Conservation (phyloP, 2,329 filamentous ascomycete genomes). For the Colletotrichum karsti region DNA sequence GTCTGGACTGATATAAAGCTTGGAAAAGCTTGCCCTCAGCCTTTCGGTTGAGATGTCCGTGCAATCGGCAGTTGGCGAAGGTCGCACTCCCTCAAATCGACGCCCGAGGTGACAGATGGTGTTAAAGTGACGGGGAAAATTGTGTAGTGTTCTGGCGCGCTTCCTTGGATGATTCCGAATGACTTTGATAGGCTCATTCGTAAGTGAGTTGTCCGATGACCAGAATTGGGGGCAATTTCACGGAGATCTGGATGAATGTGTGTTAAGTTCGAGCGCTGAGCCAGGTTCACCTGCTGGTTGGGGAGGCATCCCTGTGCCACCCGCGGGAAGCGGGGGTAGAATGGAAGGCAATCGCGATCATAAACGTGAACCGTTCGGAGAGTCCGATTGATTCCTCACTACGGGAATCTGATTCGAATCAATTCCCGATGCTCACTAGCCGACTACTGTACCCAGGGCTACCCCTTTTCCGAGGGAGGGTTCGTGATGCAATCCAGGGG, state of each 20-base stretch:
- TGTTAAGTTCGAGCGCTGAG: neutral
- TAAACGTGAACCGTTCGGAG: neutral
- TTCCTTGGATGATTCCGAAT: neutral
- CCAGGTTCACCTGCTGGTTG: neutral
- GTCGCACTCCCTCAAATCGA: neutral
- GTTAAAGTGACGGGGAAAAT: neutral
- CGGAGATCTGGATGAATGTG: neutral
- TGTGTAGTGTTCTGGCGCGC: neutral
- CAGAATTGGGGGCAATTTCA: too few relatives aligned
- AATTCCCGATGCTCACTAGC: neutral
- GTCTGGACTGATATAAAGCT: slow-evolving; percentile 22
- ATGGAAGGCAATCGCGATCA: neutral
- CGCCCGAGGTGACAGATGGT: neutral
- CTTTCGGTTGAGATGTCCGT: neutral
- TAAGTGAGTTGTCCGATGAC: neutral
- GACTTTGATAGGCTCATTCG: neutral
- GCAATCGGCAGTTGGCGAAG: slow-evolving; percentile 2
- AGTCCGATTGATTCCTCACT: neutral
- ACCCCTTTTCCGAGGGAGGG: neutral
- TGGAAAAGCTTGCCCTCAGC: slow-evolving; percentile 4
- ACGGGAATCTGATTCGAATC: neutral
- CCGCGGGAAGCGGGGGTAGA: neutral
- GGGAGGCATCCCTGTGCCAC: neutral
- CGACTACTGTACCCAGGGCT: neutral
- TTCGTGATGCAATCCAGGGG: neutral